phyloP scores from a whole-genome alignment of 208 protist genomes.

The Crithidia sp. region DNA sequence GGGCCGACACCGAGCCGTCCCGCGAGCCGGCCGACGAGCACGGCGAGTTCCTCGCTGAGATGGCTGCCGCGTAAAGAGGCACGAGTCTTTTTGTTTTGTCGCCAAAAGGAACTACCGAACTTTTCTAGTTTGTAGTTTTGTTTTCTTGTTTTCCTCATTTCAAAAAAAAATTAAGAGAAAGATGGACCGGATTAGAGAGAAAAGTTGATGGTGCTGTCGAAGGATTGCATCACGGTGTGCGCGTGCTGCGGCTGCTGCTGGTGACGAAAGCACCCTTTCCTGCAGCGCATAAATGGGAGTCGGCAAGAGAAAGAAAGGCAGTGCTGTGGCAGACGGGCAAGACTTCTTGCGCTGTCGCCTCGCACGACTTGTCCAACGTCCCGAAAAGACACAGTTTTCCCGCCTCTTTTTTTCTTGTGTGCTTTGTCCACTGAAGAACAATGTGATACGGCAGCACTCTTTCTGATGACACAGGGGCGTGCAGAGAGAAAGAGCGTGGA shows the following conservation, averaged over 20 bases:
- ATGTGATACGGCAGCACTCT: too few species aligned
- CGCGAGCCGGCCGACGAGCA: conserved; percentile 94
- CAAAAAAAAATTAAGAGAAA: background rate
- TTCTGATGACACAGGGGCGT: too few species aligned
- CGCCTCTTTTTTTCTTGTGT: too few species aligned
- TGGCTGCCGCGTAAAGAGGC: conserved; percentile 31
- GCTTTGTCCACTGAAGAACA: too few species aligned
- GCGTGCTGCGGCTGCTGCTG: background rate
- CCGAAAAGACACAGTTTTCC: too few species aligned
- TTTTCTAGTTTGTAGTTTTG: conserved; percentile 32
- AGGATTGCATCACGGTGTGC: too few species aligned
- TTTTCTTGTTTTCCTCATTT: conserved; percentile 19
- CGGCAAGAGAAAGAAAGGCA: too few species aligned
- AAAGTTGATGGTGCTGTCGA: background rate
- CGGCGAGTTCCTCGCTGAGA: conserved; percentile 83
- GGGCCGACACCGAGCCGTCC: conserved; percentile 89
- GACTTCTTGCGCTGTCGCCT: too few species aligned
- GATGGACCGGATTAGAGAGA: background rate
- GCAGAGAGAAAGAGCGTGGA: background rate
- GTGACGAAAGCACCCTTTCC: too few species aligned
- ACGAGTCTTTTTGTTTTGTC: background rate
- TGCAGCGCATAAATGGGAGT: too few species aligned
- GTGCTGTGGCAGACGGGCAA: too few species aligned
- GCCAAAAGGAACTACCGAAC: conserved; percentile 26
- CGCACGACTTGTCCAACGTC: too few species aligned